Conservation (phyloP, 306 rosid genomes). For the Cyamopsis tetragonoloba region DNA sequence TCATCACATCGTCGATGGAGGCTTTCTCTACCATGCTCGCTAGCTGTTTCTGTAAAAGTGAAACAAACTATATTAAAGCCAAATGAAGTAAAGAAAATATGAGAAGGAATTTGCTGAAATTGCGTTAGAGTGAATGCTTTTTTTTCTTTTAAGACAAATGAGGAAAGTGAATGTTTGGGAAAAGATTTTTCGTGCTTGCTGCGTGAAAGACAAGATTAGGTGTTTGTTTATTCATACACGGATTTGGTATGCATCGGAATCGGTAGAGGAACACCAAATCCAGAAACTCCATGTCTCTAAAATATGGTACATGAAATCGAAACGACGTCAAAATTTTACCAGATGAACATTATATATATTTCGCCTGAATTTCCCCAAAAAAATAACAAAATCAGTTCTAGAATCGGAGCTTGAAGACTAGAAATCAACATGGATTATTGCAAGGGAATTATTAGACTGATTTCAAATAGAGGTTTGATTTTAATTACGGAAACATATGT, state of each 20-base stretch:
- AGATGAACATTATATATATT: neutral
- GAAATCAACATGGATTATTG: too few species aligned
- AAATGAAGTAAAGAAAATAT: too few species aligned
- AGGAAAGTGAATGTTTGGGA: conserved; percentile 59
- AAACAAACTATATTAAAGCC: neutral
- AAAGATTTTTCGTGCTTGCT: conserved; percentile 29
- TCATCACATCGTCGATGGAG: conserved; percentile 97
- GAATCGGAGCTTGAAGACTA: too few species aligned
- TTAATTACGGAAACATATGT: too few species aligned
- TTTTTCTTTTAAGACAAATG: conserved; percentile 40
- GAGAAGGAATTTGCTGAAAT: neutral
- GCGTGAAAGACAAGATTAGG: conserved; percentile 54
- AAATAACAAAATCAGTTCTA: too few species aligned
- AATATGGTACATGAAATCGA: conserved; percentile 42
- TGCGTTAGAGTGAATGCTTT: neutral
- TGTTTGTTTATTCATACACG: conserved; percentile 31
- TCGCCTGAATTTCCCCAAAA: neutral
- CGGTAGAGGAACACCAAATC: conserved; percentile 27
- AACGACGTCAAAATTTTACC: neutral
- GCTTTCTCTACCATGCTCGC: conserved; percentile 97
- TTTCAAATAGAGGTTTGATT: too few species aligned
- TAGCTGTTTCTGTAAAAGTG: conserved; percentile 65
- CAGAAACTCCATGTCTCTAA: conserved; percentile 24
- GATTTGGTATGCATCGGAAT: conserved; percentile 7
- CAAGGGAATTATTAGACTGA: too few species aligned